Base-by-base conservation (phyloP, 106 monocot species). In the Acorus gramineus region DNA sequence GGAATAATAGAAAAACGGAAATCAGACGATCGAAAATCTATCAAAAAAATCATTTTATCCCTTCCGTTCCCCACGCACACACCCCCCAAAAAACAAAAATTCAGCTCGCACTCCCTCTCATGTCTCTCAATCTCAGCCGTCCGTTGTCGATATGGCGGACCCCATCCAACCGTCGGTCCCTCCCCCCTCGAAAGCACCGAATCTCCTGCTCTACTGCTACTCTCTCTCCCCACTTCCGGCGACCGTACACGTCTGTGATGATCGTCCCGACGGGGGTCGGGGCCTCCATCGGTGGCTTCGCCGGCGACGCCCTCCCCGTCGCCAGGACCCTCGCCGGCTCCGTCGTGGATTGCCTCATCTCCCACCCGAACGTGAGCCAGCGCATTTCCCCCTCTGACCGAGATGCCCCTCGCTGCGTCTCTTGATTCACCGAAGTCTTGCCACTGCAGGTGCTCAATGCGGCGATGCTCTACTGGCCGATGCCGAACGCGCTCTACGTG, bases 391-490 rank as follows among this genome's bases (percentile, higher is more conserved):
- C 28, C 28, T 28, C 28, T 28, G 28, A 28, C 28, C 28, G 28
- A 28, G 28, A 28, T 28, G 28, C 28, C 28, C 28, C 28, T 28
- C 28, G 28, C 28, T 28, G 28, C 28, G 28, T 28, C 28, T 28
- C 28, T 28, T 28, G 28, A 28, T 28, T 28, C 28, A 28, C 1
- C 28, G 28, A 28, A 28, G 28, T 28, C 28, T 28, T 28, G 28
- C 28, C 28, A 28, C 28, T 28, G 28, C 61, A 95, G 94, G 94
- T 95, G 14, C 70, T 95, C 57, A 95, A 95, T 84, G 94, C 90
- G 14, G 94, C 94, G 9, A 95, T 95, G 94, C 77, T 95, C 4
- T 95, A 86, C 63, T 95, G 94, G 94, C 90, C 94, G 4, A 90
- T 90, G 67, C 58, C 75, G 7, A 95, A 95, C 68, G 66, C 71